Percentiles rank a stretch among this genome's conserved stretches.
Evolutionary conservation across 2,329 filamentous ascomycete species (phyloP).

Genomic region (Clonostachys rosea): DNA sequence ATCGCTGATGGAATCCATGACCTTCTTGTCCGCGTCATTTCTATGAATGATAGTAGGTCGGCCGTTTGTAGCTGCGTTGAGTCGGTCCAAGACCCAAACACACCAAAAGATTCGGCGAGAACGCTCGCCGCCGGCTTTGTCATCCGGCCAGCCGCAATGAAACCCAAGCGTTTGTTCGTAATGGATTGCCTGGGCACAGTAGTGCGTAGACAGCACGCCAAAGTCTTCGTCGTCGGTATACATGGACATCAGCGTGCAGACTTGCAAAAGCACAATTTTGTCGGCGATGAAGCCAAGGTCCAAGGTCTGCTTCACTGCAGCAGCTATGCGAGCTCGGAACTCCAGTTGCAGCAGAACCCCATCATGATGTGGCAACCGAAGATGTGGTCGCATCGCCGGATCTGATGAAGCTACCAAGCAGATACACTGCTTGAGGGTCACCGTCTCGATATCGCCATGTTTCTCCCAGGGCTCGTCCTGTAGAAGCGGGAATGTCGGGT

Average conservation of each 20-base stretch:
- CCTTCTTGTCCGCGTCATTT: constrained; percentile 10
- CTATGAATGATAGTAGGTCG: constrained; percentile 14
- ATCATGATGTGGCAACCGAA: constrained; percentile 5
- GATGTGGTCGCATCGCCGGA: constrained; percentile 8
- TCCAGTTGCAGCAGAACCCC: constrained; percentile 6
- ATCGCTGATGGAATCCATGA: constrained; percentile 9
- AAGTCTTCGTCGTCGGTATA: constrained; percentile 7
- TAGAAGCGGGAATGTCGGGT: constrained; percentile 12
- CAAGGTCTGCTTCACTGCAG: constrained; percentile 6
- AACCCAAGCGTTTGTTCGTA: constrained; percentile 14
- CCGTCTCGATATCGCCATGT: constrained; percentile 7
- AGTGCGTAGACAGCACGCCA: constrained; percentile 8
- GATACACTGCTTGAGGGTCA: constrained; percentile 11
- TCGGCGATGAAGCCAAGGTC: constrained; percentile 8
- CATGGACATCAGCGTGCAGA: constrained; percentile 9
- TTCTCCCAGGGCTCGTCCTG: constrained; percentile 9
- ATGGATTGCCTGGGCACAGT: constrained; percentile 12
- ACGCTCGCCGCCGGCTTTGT: constrained; percentile 7
- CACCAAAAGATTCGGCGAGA: constrained; percentile 13
- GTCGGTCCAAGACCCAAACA: constrained; percentile 13
- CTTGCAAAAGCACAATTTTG: constrained; percentile 7
- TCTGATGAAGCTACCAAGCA: constrained; percentile 11
- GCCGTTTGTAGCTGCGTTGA: constrained; percentile 13
- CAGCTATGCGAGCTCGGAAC: constrained; percentile 7
- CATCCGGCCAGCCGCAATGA: constrained; percentile 13